Evolutionary conservation across 2,329 filamentous ascomycete genomes (phyloP).

Genomic region (Venturiaceae sp.): DNA sequence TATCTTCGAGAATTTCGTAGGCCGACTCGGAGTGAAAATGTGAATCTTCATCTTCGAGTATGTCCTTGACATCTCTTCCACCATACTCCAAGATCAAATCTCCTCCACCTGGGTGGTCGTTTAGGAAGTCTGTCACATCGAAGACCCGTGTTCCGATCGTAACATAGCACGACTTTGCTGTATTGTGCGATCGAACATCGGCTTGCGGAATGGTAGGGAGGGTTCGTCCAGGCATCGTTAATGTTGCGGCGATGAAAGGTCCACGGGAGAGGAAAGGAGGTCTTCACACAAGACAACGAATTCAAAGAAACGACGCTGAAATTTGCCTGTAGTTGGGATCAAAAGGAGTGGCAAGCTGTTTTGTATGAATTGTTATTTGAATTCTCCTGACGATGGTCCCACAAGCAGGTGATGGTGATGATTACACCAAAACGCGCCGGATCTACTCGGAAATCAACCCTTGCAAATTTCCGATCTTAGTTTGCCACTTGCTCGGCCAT

Average conservation of each 20-base stretch:
- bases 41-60: conserved; percentile 73
- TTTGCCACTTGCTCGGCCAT: too few species aligned
- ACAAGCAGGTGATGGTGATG: not conserved
- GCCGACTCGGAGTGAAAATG: conserved; percentile 84
- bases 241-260: not conserved
- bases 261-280: not conserved
- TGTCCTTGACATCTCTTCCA: conserved; percentile 74
- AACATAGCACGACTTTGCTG: conserved; percentile 80
- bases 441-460: too few species aligned
- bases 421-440: too few species aligned
- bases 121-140: conserved; percentile 85
- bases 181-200: conserved; percentile 76
- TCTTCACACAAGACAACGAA: too few species aligned
- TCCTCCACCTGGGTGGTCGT: conserved; percentile 82
- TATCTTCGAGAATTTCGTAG: conserved; percentile 92
- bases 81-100: conserved; percentile 84
- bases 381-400: not conserved
- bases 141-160: conserved; percentile 84
- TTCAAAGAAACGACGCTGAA: too few species aligned
- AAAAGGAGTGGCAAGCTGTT: not conserved
- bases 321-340: not conserved
- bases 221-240: conserved; percentile 2
- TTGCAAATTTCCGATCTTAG: too few species aligned
- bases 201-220: conserved; percentile 71
- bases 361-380: not conserved